Evolutionary conservation across 179 eudicot genomes (phyloP).

Genomic region (Spergularia azorica): DNA sequence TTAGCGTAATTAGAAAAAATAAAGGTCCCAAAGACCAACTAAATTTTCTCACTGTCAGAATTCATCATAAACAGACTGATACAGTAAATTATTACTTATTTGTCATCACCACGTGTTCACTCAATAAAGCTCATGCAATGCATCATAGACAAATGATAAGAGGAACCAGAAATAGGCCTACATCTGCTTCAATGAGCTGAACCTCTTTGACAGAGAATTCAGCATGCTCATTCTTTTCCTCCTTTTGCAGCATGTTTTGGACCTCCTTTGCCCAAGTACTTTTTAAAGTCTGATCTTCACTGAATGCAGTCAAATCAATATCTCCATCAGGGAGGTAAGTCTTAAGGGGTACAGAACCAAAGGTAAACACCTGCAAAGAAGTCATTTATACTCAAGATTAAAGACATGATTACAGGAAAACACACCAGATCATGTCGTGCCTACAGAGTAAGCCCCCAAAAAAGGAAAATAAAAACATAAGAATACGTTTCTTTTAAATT

Average conservation of each 20-base stretch:
- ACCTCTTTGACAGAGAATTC: conserved; percentile 93
- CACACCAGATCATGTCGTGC: not conserved
- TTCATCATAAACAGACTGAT: not conserved
- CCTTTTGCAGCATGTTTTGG: conserved; percentile 69
- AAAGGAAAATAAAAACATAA: conserved; percentile 1
- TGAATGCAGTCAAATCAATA: conserved; percentile 82
- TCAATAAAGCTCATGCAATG: conserved; percentile 1
- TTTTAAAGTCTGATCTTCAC: conserved; percentile 58
- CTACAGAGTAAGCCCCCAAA: not conserved
- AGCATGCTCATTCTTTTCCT: conserved; percentile 84
- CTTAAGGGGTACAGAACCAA: conserved; percentile 97
- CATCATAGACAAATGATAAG: not conserved
- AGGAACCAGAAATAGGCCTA: conserved; percentile 33
- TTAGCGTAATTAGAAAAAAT: too few relatives aligned
- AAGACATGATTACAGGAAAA: conserved; percentile 11
- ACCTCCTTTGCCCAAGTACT: conserved; percentile 85
- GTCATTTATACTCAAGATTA: conserved; percentile 14
- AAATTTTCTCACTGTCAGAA: not conserved
- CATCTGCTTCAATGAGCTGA: conserved; percentile 97
- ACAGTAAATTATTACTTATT: not conserved
- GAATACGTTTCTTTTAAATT: not conserved
- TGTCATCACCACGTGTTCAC: not conserved
- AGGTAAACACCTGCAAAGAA: conserved; percentile 70
- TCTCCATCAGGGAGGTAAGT: conserved; percentile 99
- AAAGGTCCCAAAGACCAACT: not conserved